Percentiles rank a stretch among this genome's conserved stretches.
Conservation (phyloP, 495 filamentous ascomycete species). For the Barbatosphaeria neglecta region DNA sequence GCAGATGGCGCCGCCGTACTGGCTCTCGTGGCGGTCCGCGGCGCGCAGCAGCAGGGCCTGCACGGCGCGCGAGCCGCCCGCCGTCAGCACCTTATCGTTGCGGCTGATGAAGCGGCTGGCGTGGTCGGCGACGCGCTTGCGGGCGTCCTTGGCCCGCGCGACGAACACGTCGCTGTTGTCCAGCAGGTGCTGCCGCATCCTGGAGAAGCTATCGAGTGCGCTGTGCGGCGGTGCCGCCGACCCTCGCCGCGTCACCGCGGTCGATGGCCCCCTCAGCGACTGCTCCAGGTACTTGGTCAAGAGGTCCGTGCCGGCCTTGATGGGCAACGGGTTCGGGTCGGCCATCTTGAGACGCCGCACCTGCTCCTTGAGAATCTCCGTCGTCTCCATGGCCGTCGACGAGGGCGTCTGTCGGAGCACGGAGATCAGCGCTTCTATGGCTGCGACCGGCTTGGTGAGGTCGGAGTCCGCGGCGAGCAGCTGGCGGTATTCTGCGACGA, state of each 20-base stretch:
- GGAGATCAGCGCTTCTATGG: conserved; percentile 84
- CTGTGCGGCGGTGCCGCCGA: conserved; percentile 41
- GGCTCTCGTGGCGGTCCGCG: conserved; percentile 41
- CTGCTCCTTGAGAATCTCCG: conserved; percentile 67
- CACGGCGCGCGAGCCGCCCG: conserved; percentile 77
- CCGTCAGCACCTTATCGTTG: conserved; percentile 69
- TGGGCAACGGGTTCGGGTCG: conserved; percentile 76
- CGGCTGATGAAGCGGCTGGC: conserved; percentile 69
- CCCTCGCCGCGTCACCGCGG: conserved; percentile 3
- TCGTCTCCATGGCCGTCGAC: conserved; percentile 83
- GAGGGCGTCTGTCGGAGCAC: conserved; percentile 65
- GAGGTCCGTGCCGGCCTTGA: conserved; percentile 87
- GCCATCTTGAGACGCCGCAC: conserved; percentile 60
- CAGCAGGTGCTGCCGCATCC: conserved; percentile 69
- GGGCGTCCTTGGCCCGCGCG: conserved; percentile 69
- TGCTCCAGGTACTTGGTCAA: conserved; percentile 85
- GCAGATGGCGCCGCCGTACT: conserved; percentile 45
- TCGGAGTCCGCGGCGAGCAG: conserved; percentile 57
- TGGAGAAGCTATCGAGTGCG: conserved; percentile 57
- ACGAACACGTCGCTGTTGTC: conserved; percentile 78
- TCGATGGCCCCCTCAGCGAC: conserved; percentile 34
- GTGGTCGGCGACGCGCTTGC: conserved; percentile 68
- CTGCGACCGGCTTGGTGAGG: conserved; percentile 89
- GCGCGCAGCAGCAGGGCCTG: conserved; percentile 63
- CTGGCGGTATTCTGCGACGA: conserved; percentile 40